Percentiles rank a stretch among this genome's conserved stretches.
Conservation (phyloP, 2,329 filamentous ascomycete species). For the Bisporella sp. region DNA sequence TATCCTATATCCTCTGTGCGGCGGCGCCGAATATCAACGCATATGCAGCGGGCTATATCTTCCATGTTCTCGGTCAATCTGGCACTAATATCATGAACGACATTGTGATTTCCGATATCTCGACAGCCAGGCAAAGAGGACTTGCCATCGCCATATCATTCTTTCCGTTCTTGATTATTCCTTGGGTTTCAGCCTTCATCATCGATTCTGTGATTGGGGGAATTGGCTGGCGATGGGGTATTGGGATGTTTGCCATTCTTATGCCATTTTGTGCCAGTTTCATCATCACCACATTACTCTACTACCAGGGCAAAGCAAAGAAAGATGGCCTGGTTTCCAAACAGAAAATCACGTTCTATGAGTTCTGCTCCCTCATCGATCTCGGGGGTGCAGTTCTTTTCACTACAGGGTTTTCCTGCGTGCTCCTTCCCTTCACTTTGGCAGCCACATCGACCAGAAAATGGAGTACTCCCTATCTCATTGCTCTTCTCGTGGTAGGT, state of each 20-base stretch:
- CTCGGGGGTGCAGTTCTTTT: conserved; percentile 39
- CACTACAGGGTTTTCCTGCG: conserved; percentile 38
- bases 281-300: conserved; percentile 40
- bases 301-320: conserved; percentile 42
- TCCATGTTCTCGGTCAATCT: conserved; percentile 39
- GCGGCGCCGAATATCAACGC: too few species aligned
- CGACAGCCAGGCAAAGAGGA: conserved; percentile 42
- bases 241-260: conserved; percentile 48
- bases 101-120: conserved; percentile 58
- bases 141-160: conserved; percentile 41
- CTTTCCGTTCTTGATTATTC: conserved; percentile 47
- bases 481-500: conserved; percentile 37
- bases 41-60: too few species aligned
- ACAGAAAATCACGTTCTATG: conserved; percentile 17
- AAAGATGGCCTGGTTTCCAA: conserved; percentile 34
- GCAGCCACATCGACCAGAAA: conserved; percentile 27
- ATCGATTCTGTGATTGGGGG: conserved; percentile 35
- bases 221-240: conserved; percentile 49
- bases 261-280: conserved; percentile 45
- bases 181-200: conserved; percentile 47
- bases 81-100: conserved; percentile 55
- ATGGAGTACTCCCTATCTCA: conserved; percentile 38
- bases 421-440: conserved; percentile 41
- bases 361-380: conserved; percentile 33
- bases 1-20: too few species aligned